phyloP scores from a whole-genome alignment of 805 yeast species.

The Tetrapisispora pingtungensis region DNA sequence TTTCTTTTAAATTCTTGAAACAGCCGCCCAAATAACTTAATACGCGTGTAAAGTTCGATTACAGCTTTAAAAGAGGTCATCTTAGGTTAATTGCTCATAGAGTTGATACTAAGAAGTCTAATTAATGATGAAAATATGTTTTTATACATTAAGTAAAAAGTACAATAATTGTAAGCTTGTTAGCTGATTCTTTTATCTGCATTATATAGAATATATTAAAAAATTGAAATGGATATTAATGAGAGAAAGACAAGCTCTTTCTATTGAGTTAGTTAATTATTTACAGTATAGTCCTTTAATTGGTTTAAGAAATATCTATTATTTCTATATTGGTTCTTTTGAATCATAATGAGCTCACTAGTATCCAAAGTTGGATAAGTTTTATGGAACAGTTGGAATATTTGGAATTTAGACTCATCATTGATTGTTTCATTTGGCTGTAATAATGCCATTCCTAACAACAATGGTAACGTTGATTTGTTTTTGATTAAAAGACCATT shows the following conservation, averaged over 20 bases:
- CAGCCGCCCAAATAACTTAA: not conserved
- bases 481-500: conserved; percentile 13
- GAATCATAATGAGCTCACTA: conserved; percentile 7
- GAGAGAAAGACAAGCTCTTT: too few species aligned
- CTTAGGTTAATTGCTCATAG: too few species aligned
- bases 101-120: too few species aligned
- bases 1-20: too few species aligned
- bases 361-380: conserved; percentile 4
- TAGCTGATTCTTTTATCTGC: too few species aligned
- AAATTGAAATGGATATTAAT: too few species aligned
- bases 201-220: too few species aligned
- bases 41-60: not conserved
- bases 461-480: conserved; percentile 13
- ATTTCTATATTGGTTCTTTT: conserved; percentile 5
- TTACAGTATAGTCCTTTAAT: not conserved
- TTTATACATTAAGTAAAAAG: too few species aligned
- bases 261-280: not conserved
- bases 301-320: conserved; percentile 6
- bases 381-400: conserved; percentile 9
- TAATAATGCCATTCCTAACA: conserved; percentile 19
- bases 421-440: conserved; percentile 5
- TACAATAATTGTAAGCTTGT: too few species aligned
- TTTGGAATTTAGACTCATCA: conserved; percentile 5
- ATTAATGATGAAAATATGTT: too few species aligned
- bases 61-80: not conserved